phyloP scores from a whole-genome alignment of 257 asterid species.

The Ballota nigra region DNA sequence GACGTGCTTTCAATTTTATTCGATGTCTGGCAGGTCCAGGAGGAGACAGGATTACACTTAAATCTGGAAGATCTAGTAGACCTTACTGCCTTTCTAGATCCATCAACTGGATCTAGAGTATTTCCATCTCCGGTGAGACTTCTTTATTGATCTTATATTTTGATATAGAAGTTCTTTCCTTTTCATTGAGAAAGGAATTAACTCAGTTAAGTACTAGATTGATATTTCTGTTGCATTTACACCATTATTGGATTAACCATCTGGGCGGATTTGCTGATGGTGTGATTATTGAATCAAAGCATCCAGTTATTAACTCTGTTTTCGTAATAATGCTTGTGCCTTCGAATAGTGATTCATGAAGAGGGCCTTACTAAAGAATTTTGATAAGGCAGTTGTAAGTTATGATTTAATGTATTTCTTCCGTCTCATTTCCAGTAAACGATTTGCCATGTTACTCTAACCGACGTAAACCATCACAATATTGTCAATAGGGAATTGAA shows the following conservation, averaged over 20 bases:
- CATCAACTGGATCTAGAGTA: slow-evolving; percentile 68
- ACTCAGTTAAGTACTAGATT: not conserved
- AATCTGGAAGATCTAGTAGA: slow-evolving; percentile 63
- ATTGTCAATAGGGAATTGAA: no score
- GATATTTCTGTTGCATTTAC: not conserved
- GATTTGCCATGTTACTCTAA: not conserved
- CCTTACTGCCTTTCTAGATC: slow-evolving; percentile 76
- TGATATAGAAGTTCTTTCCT: not conserved
- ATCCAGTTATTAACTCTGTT: not conserved
- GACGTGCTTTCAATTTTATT: slow-evolving; percentile 9
- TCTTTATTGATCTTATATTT: not conserved
- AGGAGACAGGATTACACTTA: slow-evolving; percentile 80
- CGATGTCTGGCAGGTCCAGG: slow-evolving; percentile 67
- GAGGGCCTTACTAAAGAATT: not conserved
- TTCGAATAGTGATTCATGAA: not conserved
- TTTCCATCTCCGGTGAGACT: slow-evolving; percentile 75
- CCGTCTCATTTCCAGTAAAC: not conserved
- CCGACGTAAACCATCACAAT: no score
- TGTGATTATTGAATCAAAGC: not conserved
- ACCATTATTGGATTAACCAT: not conserved
- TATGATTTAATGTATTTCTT: not conserved
- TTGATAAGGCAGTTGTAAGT: no score
- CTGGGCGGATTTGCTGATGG: not conserved
- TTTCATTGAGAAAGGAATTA: not conserved
- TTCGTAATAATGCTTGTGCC: not conserved